Conservation (phyloP, 306 rosid species). For the Astragalus membranaceus region DNA sequence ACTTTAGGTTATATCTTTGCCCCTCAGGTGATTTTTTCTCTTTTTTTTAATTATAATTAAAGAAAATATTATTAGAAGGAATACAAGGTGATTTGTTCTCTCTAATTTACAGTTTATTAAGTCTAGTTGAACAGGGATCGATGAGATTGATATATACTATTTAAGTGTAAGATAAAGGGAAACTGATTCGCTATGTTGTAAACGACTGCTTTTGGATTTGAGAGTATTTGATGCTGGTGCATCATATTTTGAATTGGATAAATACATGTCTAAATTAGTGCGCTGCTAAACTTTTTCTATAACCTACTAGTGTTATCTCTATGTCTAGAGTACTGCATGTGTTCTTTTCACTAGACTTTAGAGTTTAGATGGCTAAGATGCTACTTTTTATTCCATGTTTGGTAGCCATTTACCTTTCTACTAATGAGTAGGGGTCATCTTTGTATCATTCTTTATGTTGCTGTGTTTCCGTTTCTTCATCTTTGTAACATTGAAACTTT, state of each 20-base stretch:
- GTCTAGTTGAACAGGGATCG: background rate
- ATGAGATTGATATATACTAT: background rate
- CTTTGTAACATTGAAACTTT: too few species aligned
- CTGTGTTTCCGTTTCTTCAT: background rate
- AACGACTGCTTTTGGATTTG: background rate
- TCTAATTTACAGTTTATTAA: background rate
- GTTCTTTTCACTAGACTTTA: background rate
- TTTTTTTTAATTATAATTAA: too few species aligned
- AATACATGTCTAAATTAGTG: background rate
- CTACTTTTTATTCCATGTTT: background rate
- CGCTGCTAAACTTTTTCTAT: background rate
- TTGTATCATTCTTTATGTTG: background rate
- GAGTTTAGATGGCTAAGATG: background rate
- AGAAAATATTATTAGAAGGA: too few species aligned
- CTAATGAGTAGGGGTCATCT: background rate
- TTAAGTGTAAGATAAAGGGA: background rate
- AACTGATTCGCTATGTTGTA: background rate
- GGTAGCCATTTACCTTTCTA: background rate
- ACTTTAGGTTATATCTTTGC: conserved; percentile 76
- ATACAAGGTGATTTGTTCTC: conserved; percentile 42
- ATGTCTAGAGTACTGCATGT: background rate
- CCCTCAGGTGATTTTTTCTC: conserved; percentile 60
- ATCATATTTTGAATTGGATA: background rate
- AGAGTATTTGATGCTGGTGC: background rate
- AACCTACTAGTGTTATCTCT: background rate